Percentiles rank a stretch among this genome's conserved stretches.
These are phyloP conservation scores for Paramecium octaurelia DNA, from an alignment of 73 alveolate species.

Conservation along the genomic window DNA sequence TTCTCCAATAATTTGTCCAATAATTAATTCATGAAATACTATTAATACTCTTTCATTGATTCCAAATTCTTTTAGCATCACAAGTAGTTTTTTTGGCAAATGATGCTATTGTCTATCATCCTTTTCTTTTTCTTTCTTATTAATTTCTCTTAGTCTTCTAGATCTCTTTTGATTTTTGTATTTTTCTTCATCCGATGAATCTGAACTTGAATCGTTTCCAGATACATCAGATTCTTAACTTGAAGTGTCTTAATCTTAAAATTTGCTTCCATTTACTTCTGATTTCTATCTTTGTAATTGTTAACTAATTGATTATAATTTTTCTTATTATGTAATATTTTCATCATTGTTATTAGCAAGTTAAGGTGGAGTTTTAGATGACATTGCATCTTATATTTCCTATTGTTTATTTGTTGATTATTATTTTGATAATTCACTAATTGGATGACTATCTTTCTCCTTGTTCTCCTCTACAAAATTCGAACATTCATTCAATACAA, in stretches of 20 bases:
- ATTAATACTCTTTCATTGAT: constrained; percentile 52
- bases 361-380: not conserved
- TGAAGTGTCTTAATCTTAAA: not conserved
- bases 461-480: not conserved
- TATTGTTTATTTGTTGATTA: not conserved
- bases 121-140: not conserved
- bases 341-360: not conserved
- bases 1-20: constrained; percentile 70
- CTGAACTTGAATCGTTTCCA: not conserved
- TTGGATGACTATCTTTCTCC: not conserved
- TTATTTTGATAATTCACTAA: not conserved
- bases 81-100: not conserved
- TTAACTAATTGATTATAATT: not conserved
- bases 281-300: not conserved
- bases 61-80: constrained; percentile 36
- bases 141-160: not conserved
- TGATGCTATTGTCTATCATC: not conserved
- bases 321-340: not conserved
- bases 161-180: not conserved
- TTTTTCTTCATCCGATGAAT: not conserved
- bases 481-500: not conserved
- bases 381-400: not conserved
- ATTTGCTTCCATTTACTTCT: not conserved
- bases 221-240: constrained; percentile 18
- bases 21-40: not conserved